Evolutionary conservation across 2,329 filamentous ascomycete species (phyloP).

Genomic region (Alternaria triticimaculans): DNA sequence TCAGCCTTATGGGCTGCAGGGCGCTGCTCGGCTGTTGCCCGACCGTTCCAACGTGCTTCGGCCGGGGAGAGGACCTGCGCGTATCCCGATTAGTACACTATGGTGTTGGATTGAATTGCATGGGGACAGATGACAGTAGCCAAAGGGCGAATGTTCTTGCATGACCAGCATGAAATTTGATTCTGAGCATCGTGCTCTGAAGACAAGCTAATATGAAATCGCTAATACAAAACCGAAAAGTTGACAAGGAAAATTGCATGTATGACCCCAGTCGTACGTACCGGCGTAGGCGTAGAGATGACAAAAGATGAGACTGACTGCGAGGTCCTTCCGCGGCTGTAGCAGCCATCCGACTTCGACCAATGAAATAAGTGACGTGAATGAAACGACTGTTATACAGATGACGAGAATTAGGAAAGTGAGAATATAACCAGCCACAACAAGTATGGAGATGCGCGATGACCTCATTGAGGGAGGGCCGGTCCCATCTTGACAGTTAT

Average conservation of each 20-base stretch:
- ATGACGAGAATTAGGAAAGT: background rate
- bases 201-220: background rate
- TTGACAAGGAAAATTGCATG: background rate
- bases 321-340: background rate
- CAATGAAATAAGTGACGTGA: background rate
- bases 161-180: constrained; percentile 4
- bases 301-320: background rate
- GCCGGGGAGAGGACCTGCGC: background rate
- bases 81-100: background rate
- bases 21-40: background rate
- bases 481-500: constrained; percentile 23
- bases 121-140: background rate
- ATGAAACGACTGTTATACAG: background rate
- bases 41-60: background rate
- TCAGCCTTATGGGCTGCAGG: background rate
- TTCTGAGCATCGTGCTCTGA: background rate
- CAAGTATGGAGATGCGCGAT: background rate
- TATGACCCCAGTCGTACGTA: background rate
- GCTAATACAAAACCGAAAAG: background rate
- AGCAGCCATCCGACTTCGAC: background rate
- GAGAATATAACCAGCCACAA: background rate
- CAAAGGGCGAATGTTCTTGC: background rate
- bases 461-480: background rate
- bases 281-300: background rate
- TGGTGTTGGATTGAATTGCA: background rate